phyloP scores from a whole-genome alignment of 495 filamentous ascomycete genomes.

The Penicillium taxi region DNA sequence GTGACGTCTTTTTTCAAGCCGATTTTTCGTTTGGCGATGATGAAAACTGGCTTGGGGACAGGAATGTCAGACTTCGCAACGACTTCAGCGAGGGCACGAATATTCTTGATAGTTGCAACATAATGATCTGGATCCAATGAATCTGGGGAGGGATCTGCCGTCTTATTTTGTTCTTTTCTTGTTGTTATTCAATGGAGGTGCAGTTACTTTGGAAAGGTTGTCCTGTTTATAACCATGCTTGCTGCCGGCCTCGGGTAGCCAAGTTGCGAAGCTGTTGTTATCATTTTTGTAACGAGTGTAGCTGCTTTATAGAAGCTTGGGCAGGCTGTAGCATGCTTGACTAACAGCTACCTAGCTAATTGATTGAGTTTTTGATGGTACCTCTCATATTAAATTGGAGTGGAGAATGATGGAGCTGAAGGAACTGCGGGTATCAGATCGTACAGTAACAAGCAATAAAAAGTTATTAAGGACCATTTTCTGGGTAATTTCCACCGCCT shows the following conservation, averaged over 20 bases:
- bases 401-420: too few species aligned
- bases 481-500: too few species aligned
- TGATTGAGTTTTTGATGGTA: too few species aligned
- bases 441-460: too few species aligned
- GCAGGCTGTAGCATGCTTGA: too few species aligned
- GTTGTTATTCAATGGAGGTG: conserved; percentile 10
- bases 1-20: conserved; percentile 24
- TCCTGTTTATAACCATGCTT: conserved; percentile 23
- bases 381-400: too few species aligned
- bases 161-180: conserved; percentile 14
- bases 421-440: too few species aligned
- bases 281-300: conserved; percentile 45
- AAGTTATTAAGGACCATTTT: too few species aligned
- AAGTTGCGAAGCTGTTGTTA: conserved; percentile 39
- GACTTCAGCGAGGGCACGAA: conserved; percentile 23
- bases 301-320: conserved; percentile 27
- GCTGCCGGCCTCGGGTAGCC: conserved; percentile 42
- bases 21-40: conserved; percentile 22
- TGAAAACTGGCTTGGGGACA: conserved; percentile 18
- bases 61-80: conserved; percentile 18
- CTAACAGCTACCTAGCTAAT: too few species aligned
- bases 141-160: conserved; percentile 1
- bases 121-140: conserved; percentile 13
- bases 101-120: conserved; percentile 17
- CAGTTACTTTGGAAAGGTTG: conserved; percentile 11